Evolutionary conservation across 768 basidiomycete genomes (phyloP).

Genomic region (Russula dissimulans): DNA sequence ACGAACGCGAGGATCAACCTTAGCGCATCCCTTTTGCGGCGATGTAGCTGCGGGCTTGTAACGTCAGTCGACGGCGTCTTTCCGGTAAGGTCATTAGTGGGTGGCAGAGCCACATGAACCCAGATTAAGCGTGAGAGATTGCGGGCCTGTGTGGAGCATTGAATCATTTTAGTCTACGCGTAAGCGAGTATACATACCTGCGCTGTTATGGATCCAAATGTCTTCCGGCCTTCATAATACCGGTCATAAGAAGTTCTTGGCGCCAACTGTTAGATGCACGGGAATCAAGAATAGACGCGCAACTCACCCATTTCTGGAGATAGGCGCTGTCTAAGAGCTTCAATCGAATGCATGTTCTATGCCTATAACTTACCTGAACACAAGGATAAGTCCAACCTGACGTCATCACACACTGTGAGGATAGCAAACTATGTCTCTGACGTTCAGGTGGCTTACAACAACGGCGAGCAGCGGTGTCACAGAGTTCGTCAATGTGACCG

Average conservation of each 20-base stretch:
- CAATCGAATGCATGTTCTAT: neutral
- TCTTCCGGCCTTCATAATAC: conserved; percentile 84
- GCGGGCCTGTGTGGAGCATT: conserved; percentile 37
- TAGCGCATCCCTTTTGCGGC: conserved; percentile 60
- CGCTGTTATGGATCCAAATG: conserved; percentile 62
- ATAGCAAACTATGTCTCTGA: neutral
- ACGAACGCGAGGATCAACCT: conserved; percentile 63
- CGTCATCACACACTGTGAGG: neutral
- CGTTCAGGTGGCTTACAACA: conserved; percentile 46
- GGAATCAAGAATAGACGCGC: neutral
- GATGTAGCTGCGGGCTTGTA: conserved; percentile 44
- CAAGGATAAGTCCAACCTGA: conserved; percentile 81
- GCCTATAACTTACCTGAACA: conserved; percentile 60
- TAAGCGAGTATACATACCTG: conserved; percentile 33
- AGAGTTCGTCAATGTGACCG: conserved; percentile 64
- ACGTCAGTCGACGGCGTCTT: conserved; percentile 41
- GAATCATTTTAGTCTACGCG: neutral
- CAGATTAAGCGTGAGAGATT: conserved; percentile 73
- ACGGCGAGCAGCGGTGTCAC: conserved; percentile 84
- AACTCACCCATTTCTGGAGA: conserved; percentile 50
- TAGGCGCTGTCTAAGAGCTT: neutral
- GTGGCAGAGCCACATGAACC: conserved; percentile 66
- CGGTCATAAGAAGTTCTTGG: conserved; percentile 76
- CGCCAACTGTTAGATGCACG: neutral
- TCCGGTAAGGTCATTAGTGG: conserved; percentile 43